Conservation (phyloP, 768 basidiomycete genomes). For the Peribolospora kevripleyi region DNA sequence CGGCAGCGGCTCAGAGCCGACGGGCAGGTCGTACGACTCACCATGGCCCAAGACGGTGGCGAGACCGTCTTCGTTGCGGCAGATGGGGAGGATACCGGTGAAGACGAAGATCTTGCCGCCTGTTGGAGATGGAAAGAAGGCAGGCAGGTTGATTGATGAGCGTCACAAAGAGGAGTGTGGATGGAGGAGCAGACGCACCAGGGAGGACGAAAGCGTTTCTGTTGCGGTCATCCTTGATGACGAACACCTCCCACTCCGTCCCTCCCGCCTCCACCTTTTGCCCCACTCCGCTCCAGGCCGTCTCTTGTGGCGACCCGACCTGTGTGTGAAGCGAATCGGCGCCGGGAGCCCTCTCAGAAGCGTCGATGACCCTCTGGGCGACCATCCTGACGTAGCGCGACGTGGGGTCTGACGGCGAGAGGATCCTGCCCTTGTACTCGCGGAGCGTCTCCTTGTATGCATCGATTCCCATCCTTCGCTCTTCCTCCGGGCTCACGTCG, state of each 20-base stretch:
- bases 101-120: constrained; percentile 58
- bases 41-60: constrained; percentile 70
- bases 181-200: constrained; percentile 20
- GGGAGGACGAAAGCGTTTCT: constrained; percentile 2
- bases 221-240: constrained; percentile 1
- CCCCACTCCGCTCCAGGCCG: neutral
- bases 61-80: constrained; percentile 50
- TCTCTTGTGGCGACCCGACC: constrained; percentile 8
- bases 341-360: constrained; percentile 29
- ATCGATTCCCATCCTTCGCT: constrained; percentile 29
- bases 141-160: neutral
- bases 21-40: constrained; percentile 16
- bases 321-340: constrained; percentile 31
- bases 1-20: neutral
- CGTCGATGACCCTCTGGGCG: constrained; percentile 35
- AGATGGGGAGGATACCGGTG: constrained; percentile 63
- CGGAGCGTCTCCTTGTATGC: constrained; percentile 24
- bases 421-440: constrained; percentile 31
- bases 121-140: constrained; percentile 12
- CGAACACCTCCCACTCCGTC: constrained; percentile 2
- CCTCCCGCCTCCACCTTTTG: neutral
- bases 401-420: constrained; percentile 43
- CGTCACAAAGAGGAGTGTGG: no score
- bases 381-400: constrained; percentile 45
- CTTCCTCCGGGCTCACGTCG: constrained; percentile 36